These are phyloP conservation scores for Yamadazyma ubonensis DNA, from an alignment of 805 yeast species.

Conservation along the genomic window DNA sequence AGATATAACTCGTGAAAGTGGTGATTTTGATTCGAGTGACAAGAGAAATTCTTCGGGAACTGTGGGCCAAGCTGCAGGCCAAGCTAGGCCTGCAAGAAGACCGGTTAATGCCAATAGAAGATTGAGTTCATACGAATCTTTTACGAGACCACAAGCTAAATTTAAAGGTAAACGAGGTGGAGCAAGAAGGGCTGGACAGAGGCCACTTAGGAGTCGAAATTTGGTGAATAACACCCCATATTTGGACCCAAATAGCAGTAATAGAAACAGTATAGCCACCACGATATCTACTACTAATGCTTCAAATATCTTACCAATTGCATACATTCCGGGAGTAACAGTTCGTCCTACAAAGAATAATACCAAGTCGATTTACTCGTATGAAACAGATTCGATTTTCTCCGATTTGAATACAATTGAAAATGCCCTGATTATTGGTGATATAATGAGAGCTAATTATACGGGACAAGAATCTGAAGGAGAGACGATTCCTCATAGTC, in stretches of 20 bases:
- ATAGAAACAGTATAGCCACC: slow-evolving; percentile 50
- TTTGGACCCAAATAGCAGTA: slow-evolving; percentile 18
- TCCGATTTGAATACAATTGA: slow-evolving; percentile 46
- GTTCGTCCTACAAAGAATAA: slow-evolving; percentile 50
- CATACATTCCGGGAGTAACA: slow-evolving; percentile 92
- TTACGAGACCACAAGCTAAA: slow-evolving; percentile 38
- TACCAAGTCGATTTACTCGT: slow-evolving; percentile 44
- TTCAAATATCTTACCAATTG: slow-evolving; percentile 85
- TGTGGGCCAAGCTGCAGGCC: not conserved
- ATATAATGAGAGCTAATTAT: slow-evolving; percentile 24
- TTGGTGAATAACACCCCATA: slow-evolving; percentile 18
- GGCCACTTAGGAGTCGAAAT: slow-evolving; percentile 17
- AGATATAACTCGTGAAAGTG: slow-evolving; percentile 19
- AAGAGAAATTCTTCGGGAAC: slow-evolving; percentile 1
- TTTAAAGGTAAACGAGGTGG: slow-evolving; percentile 17
- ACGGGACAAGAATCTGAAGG: slow-evolving; percentile 12
- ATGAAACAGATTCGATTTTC: slow-evolving; percentile 42
- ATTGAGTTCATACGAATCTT: slow-evolving; percentile 42
- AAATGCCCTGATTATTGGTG: slow-evolving; percentile 48
- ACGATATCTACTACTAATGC: slow-evolving; percentile 71
- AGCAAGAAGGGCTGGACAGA: slow-evolving; percentile 17
- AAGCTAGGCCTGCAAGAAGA: not conserved
- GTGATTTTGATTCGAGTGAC: slow-evolving; percentile 10
- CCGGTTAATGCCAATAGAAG: slow-evolving; percentile 21
- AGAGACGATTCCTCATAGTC: slow-evolving; percentile 7